Base-by-base conservation (phyloP, 1,284 basidiomycete species). In the Athelia sp. region DNA sequence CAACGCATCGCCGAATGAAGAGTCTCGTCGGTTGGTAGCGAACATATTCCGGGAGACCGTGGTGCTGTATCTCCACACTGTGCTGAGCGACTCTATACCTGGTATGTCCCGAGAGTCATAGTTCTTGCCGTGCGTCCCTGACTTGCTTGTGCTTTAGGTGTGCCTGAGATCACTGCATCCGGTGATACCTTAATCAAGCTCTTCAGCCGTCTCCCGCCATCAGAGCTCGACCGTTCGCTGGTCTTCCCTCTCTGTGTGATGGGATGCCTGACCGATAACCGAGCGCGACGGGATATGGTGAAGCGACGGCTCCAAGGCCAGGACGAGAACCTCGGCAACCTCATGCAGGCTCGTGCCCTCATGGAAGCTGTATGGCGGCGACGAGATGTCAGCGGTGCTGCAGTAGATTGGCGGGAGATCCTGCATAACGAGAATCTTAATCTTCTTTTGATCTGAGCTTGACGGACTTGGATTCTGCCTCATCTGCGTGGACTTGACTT, bases 211-310 rank as follows among this genome's bases (percentile, higher is more conserved):
- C 63, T 88, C 47, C 74, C 74, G 15, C 65, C 76, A 42, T 80
- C 81, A 14, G 71, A 76, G 50, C 64, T 79, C 48, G 88, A 90
- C 62, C 78, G 85, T 50, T 74, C 77, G 2, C 63, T 90, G 43
- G 69, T 85, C 9, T 82, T 90, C 62, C 87, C 89, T 17, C 74
- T 89, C 50, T 82, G 79, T 59, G 69, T 91, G 43, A 80, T 81
- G 18, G 87, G 83, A 1, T 80, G 79, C 63, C 75, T 90, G 74
- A 76, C 83, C 32, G 83, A 87, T 62, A 77, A 83, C 60, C 76
- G 73, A 23, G 66, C 68, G 49, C 72, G 75, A 52, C 76, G 82
- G 43, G 79, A 84, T 48, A 74, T 82, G 57, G 69, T 87, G 62
- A 81, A 79, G 58, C 65, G 68, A 32, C 76, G 84, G 36, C 64